phyloP scores from a whole-genome alignment of 768 basidiomycete species.

The Leccinum subgranulosum region DNA sequence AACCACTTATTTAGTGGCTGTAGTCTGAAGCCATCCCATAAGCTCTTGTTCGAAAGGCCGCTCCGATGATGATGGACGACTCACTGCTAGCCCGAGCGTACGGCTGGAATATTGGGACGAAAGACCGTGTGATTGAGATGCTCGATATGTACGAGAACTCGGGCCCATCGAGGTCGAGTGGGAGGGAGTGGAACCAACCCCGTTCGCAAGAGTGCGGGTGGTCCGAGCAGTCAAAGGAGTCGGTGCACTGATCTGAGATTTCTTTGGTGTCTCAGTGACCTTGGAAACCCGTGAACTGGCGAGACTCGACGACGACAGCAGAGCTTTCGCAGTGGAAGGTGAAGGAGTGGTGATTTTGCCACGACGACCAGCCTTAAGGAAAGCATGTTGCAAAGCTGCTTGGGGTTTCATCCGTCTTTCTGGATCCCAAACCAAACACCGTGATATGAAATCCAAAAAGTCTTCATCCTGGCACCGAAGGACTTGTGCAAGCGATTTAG shows the following conservation, averaged over 20 bases:
- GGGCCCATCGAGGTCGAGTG: conserved; percentile 57
- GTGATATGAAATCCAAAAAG: conserved; percentile 95
- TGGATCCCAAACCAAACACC: conserved; percentile 98
- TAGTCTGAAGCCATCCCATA: conserved; percentile 36
- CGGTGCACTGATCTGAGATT: conserved; percentile 85
- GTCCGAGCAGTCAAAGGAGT: conserved; percentile 82
- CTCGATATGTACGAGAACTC: conserved; percentile 61
- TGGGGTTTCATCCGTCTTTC: conserved; percentile 94
- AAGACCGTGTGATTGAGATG: conserved; percentile 66
- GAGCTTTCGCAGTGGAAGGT: conserved; percentile 48
- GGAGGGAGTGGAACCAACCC: conserved; percentile 55
- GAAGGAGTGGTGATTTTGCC: conserved; percentile 44
- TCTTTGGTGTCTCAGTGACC: conserved; percentile 76
- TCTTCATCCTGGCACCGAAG: conserved; percentile 91
- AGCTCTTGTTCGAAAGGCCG: conserved; percentile 35
- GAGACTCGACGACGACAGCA: conserved; percentile 56
- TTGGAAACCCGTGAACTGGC: conserved; percentile 48
- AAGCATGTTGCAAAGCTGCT: conserved; percentile 87
- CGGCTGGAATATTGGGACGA: conserved; percentile 75
- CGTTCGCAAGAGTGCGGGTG: conserved; percentile 50
- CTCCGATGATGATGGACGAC: conserved; percentile 39
- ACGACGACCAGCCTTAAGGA: conserved; percentile 67
- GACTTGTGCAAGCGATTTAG: conserved; percentile 86
- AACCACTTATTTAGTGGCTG: conserved; percentile 30
- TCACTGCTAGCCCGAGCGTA: conserved; percentile 68